These are phyloP conservation scores for Puya raimondii DNA, from an alignment of 176 grass and related monocot species.

Conservation along the genomic window DNA sequence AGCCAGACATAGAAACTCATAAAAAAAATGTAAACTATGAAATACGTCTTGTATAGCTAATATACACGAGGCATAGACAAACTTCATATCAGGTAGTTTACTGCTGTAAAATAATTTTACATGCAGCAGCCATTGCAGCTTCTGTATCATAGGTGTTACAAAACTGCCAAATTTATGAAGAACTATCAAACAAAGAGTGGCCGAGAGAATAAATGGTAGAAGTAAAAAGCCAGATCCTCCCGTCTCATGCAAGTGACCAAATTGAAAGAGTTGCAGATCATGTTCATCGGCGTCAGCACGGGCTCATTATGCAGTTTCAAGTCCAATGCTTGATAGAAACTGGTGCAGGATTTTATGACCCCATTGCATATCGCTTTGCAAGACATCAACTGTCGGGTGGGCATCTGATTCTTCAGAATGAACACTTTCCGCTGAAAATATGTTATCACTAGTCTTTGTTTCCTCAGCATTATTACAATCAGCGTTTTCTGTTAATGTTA, in stretches of 20 bases:
- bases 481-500: not conserved
- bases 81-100: no score
- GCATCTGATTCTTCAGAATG: not conserved
- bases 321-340: constrained; percentile 36
- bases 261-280: no score
- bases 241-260: no score
- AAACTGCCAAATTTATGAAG: no score
- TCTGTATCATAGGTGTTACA: no score
- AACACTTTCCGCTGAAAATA: constrained; percentile 5
- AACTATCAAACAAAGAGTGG: no score
- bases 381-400: constrained; percentile 8
- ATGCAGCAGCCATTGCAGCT: constrained; percentile 4
- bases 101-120: constrained; percentile 13
- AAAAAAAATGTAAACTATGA: no score
- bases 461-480: not conserved
- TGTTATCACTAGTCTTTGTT: not conserved
- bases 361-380: constrained; percentile 49
- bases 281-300: not conserved
- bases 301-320: constrained; percentile 27
- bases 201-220: no score
- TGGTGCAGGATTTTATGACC: constrained; percentile 28
- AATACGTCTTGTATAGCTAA: no score
- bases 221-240: no score
- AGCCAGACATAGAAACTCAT: no score
- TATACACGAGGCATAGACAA: no score